A percentile compares a stretch with the other conserved stretches of the same genome.
phyloP scores from a whole-genome alignment of 2,329 filamentous ascomycete genomes.

The Exophiala spinifera region DNA sequence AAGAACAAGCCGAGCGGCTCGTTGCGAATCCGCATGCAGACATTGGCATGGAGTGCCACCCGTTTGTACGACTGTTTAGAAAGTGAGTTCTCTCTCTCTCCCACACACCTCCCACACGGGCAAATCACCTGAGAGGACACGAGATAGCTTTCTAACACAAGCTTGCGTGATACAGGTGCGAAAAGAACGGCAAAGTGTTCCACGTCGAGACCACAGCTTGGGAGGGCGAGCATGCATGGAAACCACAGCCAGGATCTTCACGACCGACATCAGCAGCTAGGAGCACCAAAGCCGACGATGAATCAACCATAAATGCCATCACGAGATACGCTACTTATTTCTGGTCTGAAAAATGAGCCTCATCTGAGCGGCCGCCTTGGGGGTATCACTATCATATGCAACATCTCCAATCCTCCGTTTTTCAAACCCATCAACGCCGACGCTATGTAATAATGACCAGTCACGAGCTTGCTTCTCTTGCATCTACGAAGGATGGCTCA shows the following conservation, averaged over 20 bases:
- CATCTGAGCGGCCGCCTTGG: not conserved
- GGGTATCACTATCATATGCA: slow-evolving; percentile 28
- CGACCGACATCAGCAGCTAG: not conserved
- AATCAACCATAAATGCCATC: slow-evolving; percentile 5
- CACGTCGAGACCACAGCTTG: slow-evolving; percentile 62
- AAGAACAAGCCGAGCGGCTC: slow-evolving; percentile 31
- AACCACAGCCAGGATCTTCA: slow-evolving; percentile 30
- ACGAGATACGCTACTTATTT: slow-evolving; percentile 20
- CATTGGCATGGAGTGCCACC: slow-evolving; percentile 44
- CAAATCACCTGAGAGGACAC: too few relatives aligned
- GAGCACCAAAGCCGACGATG: slow-evolving; percentile 3
- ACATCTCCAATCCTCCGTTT: slow-evolving; percentile 3
- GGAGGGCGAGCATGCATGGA: slow-evolving; percentile 48
- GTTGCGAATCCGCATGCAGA: slow-evolving; percentile 11
- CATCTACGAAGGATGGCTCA: slow-evolving; percentile 20
- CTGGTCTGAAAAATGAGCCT: slow-evolving; percentile 24
- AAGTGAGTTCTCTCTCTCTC: slow-evolving; percentile 11
- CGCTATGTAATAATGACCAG: slow-evolving; percentile 17
- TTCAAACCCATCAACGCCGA: slow-evolving; percentile 22
- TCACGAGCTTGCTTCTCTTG: not conserved
- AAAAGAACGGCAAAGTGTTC: slow-evolving; percentile 33
- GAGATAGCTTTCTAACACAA: not conserved
- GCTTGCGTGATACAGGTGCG: slow-evolving; percentile 15
- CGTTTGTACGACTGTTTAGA: slow-evolving; percentile 25
- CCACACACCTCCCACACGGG: not conserved